Evolutionary conservation across 805 yeast genomes (phyloP).

Genomic region (Wickerhamiella brachini): DNA sequence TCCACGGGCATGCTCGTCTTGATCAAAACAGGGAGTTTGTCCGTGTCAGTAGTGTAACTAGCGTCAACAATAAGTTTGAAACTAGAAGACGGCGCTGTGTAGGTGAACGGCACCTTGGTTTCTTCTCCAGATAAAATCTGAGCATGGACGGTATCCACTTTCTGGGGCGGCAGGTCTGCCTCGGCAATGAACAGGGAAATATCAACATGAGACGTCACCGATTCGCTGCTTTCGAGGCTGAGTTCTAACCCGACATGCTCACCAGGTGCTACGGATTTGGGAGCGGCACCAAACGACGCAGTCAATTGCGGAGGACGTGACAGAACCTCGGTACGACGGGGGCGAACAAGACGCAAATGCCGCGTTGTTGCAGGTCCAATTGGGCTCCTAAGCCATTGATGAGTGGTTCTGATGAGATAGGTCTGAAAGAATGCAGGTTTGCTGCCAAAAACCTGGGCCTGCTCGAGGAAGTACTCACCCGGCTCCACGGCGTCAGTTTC

Average conservation of each 20-base stretch:
- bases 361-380: constrained; percentile 2
- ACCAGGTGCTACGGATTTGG: constrained; percentile 17
- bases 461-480: constrained; percentile 17
- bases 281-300: constrained; percentile 10
- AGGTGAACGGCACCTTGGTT: not conserved
- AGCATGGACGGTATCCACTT: not conserved
- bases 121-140: not conserved
- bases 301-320: constrained; percentile 21
- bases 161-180: not conserved
- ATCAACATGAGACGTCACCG: constrained; percentile 15
- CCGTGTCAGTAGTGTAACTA: constrained; percentile 15
- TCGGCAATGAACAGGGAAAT: constrained; percentile 2
- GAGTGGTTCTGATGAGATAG: constrained; percentile 3
- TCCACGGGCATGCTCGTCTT: constrained; percentile 18
- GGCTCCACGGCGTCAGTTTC: constrained; percentile 15
- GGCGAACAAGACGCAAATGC: constrained; percentile 7
- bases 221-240: constrained; percentile 18
- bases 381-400: constrained; percentile 4
- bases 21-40: constrained; percentile 19
- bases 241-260: constrained; percentile 15
- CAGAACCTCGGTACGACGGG: constrained; percentile 3
- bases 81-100: constrained; percentile 5
- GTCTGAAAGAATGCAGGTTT: constrained; percentile 8
- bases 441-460: constrained; percentile 8
- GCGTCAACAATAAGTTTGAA: constrained; percentile 9